Conservation (phyloP, 352 stramenopile species). For the Globisporangium nodosum region DNA sequence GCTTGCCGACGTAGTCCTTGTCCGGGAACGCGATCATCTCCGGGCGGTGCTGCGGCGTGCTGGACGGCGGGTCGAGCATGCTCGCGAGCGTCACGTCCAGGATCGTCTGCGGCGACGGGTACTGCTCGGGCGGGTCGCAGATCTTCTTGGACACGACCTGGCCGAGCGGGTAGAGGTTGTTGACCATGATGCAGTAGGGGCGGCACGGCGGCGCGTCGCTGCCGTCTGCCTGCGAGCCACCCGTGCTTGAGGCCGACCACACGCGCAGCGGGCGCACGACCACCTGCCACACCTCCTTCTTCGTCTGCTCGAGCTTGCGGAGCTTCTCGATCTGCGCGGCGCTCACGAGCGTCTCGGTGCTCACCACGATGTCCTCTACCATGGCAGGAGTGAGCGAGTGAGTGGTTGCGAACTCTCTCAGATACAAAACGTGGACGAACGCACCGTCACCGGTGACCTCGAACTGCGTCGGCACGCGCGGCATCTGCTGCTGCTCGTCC, state of each 20-base stretch:
- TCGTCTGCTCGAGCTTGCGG: slow-evolving; percentile 64
- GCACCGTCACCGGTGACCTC: slow-evolving; percentile 77
- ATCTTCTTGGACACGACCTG: slow-evolving; percentile 87
- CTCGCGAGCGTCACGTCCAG: slow-evolving; percentile 66
- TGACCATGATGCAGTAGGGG: slow-evolving; percentile 83
- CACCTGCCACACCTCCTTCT: slow-evolving; percentile 85
- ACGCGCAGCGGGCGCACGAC: slow-evolving; percentile 84
- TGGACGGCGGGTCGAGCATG: slow-evolving; percentile 71
- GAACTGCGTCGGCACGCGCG: slow-evolving; percentile 72
- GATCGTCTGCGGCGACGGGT: slow-evolving; percentile 61
- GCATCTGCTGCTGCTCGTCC: slow-evolving; percentile 25
- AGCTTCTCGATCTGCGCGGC: slow-evolving; percentile 61
- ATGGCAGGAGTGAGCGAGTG: background rate
- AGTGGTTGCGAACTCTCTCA: background rate
- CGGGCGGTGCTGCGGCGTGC: slow-evolving; percentile 69
- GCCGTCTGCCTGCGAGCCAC: slow-evolving; percentile 34
- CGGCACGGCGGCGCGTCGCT: slow-evolving; percentile 62
- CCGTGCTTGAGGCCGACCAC: slow-evolving; percentile 72
- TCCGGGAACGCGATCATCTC: slow-evolving; percentile 86
- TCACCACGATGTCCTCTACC: slow-evolving; percentile 73
- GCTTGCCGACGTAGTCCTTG: slow-evolving; percentile 64
- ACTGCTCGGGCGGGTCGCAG: slow-evolving; percentile 72
- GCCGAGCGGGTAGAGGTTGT: slow-evolving; percentile 82
- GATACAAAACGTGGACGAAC: slow-evolving; percentile 5
- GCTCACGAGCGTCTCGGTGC: slow-evolving; percentile 61